phyloP scores from a whole-genome alignment of 768 basidiomycete genomes.

The Tulasnella sp. region DNA sequence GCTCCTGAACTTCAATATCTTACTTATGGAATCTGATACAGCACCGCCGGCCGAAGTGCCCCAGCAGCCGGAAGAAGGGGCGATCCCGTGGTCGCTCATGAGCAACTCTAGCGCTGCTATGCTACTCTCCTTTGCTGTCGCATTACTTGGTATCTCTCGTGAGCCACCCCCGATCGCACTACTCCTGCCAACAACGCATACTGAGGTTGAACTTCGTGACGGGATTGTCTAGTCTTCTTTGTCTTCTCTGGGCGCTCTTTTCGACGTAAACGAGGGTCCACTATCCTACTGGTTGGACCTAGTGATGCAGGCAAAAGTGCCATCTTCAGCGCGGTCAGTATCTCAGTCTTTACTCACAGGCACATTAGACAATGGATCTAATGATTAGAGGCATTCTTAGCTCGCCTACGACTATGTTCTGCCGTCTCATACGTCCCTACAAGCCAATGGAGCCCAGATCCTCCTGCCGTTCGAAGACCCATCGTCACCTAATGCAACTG shows the following conservation, averaged over 20 bases:
- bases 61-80: no score
- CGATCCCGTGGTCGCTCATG: no score
- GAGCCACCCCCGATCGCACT: slow-evolving; percentile 13
- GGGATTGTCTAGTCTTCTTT: background rate
- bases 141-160: slow-evolving; percentile 16
- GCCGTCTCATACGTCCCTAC: slow-evolving; percentile 67
- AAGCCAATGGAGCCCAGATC: slow-evolving; percentile 47
- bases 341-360: background rate
- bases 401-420: slow-evolving; percentile 53
- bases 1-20: no score
- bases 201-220: background rate
- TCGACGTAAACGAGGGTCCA: slow-evolving; percentile 25
- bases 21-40: no score
- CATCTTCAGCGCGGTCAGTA: slow-evolving; percentile 56
- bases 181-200: no score
- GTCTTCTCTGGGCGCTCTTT: no score
- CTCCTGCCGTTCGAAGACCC: slow-evolving; percentile 30
- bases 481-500: slow-evolving; percentile 28
- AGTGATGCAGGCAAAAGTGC: slow-evolving; percentile 76
- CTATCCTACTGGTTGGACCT: slow-evolving; percentile 65
- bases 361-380: background rate
- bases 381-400: slow-evolving; percentile 29
- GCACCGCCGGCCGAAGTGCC: no score
- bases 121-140: slow-evolving; percentile 11
- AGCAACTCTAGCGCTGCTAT: slow-evolving; percentile 1